phyloP scores from a whole-genome alignment of 2,329 filamentous ascomycete species.

The Pseudofabraea citricarpa region DNA sequence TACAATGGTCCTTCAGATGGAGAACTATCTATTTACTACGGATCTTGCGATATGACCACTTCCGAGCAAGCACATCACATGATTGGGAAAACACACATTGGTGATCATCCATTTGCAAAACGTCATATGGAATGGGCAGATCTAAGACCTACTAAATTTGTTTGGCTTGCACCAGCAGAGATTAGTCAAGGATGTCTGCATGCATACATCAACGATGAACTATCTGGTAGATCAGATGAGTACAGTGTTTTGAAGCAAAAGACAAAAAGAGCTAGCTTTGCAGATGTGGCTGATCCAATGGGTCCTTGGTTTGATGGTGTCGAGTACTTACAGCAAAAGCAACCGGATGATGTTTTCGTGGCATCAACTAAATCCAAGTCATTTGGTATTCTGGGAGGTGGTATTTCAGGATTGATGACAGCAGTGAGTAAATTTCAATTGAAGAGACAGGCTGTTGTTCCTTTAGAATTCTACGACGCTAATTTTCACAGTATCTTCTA shows the following conservation, averaged over 20 bases:
- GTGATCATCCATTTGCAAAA: constrained; percentile 35
- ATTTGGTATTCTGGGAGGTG: constrained; percentile 58
- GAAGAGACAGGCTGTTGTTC: no score
- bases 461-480: not conserved
- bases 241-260: not conserved
- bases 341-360: constrained; percentile 46
- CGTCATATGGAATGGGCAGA: constrained; percentile 39
- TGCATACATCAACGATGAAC: constrained; percentile 12
- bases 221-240: constrained; percentile 25
- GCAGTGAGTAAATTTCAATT: constrained; percentile 30
- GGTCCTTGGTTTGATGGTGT: constrained; percentile 64
- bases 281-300: constrained; percentile 7
- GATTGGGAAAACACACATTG: constrained; percentile 23
- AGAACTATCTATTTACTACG: constrained; percentile 35
- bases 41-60: constrained; percentile 42
- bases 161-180: constrained; percentile 28
- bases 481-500: constrained; percentile 29
- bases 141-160: constrained; percentile 36
- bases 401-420: constrained; percentile 60
- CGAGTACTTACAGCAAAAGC: constrained; percentile 47
- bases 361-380: constrained; percentile 47
- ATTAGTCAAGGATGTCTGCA: constrained; percentile 28
- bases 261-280: not conserved
- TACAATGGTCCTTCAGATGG: constrained; percentile 61
- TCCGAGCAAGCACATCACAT: constrained; percentile 22